Conservation (phyloP, 106 monocot species). For the Allium fistulosum region DNA sequence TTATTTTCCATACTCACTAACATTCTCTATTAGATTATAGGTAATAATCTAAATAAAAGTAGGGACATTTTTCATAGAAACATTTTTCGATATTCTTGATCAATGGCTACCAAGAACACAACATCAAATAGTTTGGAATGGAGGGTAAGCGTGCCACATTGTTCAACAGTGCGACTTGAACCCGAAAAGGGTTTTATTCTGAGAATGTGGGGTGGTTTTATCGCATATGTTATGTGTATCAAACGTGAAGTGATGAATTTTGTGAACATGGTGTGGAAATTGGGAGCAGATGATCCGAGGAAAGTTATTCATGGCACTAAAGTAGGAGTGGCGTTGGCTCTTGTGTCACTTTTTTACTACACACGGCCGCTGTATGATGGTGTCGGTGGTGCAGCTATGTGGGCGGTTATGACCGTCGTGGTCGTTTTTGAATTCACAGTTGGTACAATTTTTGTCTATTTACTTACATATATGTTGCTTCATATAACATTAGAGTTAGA, state of each 20-base stretch:
- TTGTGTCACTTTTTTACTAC: constrained; percentile 65
- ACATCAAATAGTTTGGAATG: constrained; percentile 18
- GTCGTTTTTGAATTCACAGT: constrained; percentile 60
- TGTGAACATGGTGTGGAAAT: constrained; percentile 21
- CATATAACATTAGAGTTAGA: too few relatives aligned
- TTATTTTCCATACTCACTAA: too few relatives aligned
- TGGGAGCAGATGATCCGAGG: constrained; percentile 41
- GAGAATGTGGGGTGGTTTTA: constrained; percentile 5
- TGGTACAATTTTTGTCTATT: constrained; percentile 17
- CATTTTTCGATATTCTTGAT: neutral
- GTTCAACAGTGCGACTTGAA: constrained; percentile 9
- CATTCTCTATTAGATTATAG: too few relatives aligned
- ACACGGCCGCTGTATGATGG: constrained; percentile 39
- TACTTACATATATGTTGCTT: neutral
- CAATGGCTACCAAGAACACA: neutral
- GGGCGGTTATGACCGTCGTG: constrained; percentile 58
- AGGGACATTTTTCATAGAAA: neutral
- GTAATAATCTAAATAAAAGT: neutral
- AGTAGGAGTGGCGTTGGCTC: constrained; percentile 33
- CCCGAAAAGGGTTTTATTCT: neutral
- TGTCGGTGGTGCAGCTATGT: constrained; percentile 41
- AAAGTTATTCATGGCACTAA: constrained; percentile 41
- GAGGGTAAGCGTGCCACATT: constrained; percentile 28
- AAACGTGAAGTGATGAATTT: constrained; percentile 8
- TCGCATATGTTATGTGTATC: neutral